Base-by-base conservation (phyloP, 331 rosid species). In the Quercus phellos region DNA sequence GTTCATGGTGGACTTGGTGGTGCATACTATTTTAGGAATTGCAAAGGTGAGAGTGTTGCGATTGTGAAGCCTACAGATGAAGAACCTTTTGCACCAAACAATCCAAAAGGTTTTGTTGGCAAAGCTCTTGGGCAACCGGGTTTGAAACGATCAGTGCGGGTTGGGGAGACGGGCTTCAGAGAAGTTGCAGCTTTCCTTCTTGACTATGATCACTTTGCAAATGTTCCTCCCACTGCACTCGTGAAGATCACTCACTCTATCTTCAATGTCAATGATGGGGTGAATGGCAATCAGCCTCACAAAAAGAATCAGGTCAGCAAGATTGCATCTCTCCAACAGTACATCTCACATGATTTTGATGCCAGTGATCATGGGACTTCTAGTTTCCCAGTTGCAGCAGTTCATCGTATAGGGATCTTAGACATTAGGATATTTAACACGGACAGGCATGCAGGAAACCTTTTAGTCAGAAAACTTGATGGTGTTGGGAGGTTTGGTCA, bases 321-420 rank as follows among this genome's bases (percentile, higher is more conserved):
- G 91, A 87, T 95, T 88, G 99, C 99, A 4, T 95, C 98, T 55
- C 85, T 87, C 70, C 99, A 95, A 82, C 96, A 93, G 85, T 95
- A 85, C 84, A 93, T 95, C 68, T 91, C 85, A 3, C 99, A 95
- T 86, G 98, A 95, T 76, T 95, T 93, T 84, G 99, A 95, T 87
- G 99, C 99, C 30, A 95, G 97, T 75, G 99, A 95, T 88, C 93
- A 95, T 53, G 99, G 99, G 79, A 91, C 99, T 2, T 95, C 99
- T 38, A 95, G 96, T 86, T 93, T 93, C 79, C 98, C 98, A 0
- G 99, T 95, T 73, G 79, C 90, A 51, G 85, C 94, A 32, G 99
- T 95, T 91, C 99, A 95, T 84, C 96, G 92, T 68, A 93, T 95
- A 68, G 99, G 99, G 76, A 91, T 95, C 72, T 85, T 95, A 82